A percentile compares a stretch with the other conserved stretches of the same genome.
Conservation (phyloP, 2,329 filamentous ascomycete genomes). For the Arachnomyces sp. region DNA sequence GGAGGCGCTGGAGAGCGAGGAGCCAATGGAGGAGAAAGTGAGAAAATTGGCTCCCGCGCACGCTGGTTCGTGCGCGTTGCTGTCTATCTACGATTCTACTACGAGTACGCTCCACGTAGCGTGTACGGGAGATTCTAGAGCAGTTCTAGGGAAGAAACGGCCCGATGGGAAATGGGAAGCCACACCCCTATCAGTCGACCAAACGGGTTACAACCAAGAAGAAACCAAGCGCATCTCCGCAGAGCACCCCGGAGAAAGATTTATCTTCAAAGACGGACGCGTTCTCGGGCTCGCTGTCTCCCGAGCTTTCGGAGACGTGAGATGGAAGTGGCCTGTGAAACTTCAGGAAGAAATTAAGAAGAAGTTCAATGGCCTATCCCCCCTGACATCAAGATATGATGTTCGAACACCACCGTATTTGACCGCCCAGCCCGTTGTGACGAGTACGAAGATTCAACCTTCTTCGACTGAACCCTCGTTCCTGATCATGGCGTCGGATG, state of each 20-base stretch:
- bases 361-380: slow-evolving; percentile 31
- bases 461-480: slow-evolving; percentile 44
- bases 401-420: slow-evolving; percentile 54
- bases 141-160: slow-evolving; percentile 45
- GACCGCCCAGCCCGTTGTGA: slow-evolving; percentile 58
- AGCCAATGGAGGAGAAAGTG: slow-evolving; percentile 16
- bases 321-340: slow-evolving; percentile 57
- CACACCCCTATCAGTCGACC: slow-evolving; percentile 53
- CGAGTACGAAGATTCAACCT: slow-evolving; percentile 44
- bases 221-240: slow-evolving; percentile 49
- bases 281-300: slow-evolving; percentile 55
- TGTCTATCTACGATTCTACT: slow-evolving; percentile 53
- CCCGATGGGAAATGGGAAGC: slow-evolving; percentile 41
- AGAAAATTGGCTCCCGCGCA: slow-evolving; percentile 23
- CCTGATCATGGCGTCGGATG: slow-evolving; percentile 59
- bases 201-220: slow-evolving; percentile 54
- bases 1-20: slow-evolving; percentile 11
- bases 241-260: slow-evolving; percentile 55
- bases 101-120: slow-evolving; percentile 52
- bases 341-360: slow-evolving; percentile 35
- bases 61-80: slow-evolving; percentile 55
- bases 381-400: slow-evolving; percentile 27
- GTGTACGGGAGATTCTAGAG: slow-evolving; percentile 59
- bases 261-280: slow-evolving; percentile 50
- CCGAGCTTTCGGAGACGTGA: slow-evolving; percentile 59